Percentiles rank a stretch among this genome's conserved stretches.
Conservation (phyloP, 768 basidiomycete genomes). For the Suillus brevipes region DNA sequence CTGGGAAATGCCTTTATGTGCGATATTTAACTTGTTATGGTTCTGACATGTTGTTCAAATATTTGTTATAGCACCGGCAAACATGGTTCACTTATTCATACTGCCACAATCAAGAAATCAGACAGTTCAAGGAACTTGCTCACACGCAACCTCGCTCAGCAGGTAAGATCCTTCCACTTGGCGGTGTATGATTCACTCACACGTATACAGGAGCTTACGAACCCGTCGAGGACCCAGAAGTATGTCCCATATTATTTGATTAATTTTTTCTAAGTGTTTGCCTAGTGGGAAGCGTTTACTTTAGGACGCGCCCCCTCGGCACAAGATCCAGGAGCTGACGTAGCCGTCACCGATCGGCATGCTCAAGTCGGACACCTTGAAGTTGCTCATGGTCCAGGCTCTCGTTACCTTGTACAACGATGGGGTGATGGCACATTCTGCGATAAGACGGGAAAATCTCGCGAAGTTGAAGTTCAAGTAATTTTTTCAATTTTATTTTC, state of each 20-base stretch:
- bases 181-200: constrained; percentile 19
- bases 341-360: constrained; percentile 64
- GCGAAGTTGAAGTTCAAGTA: constrained; percentile 96
- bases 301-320: constrained; percentile 67
- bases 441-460: constrained; percentile 84
- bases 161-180: constrained; percentile 43
- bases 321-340: constrained; percentile 60
- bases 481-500: constrained; percentile 21
- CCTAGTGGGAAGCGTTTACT: constrained; percentile 78
- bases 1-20: constrained; percentile 85
- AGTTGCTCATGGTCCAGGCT: constrained; percentile 73
- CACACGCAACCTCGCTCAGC: constrained; percentile 63
- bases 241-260: constrained; percentile 40
- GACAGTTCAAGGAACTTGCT: constrained; percentile 88
- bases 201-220: constrained; percentile 59
- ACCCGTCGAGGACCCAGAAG: constrained; percentile 85
- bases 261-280: constrained; percentile 22
- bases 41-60: constrained; percentile 31
- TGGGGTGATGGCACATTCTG: constrained; percentile 92
- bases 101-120: constrained; percentile 92
- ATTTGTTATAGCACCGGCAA: constrained; percentile 64
- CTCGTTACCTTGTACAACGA: constrained; percentile 88
- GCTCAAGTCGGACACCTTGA: constrained; percentile 71
- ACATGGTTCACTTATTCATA: constrained; percentile 98
- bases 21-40: constrained; percentile 40